phyloP scores from a whole-genome alignment of 768 basidiomycete genomes.

The Leccinellum albellum region DNA sequence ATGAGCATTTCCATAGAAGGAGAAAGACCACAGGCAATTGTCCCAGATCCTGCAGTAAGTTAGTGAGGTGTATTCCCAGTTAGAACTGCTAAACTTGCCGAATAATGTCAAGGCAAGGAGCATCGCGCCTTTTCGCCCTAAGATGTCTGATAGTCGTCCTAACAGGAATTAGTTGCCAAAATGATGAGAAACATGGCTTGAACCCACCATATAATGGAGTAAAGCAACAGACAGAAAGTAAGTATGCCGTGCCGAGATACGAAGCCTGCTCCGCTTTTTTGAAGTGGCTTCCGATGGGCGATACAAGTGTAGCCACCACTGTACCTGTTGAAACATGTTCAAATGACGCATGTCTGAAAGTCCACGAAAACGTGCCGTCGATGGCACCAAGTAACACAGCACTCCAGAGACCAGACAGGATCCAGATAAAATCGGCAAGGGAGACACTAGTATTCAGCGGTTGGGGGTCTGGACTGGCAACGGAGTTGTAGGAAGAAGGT shows the following conservation, averaged over 20 bases:
- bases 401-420: not conserved
- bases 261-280: constrained; percentile 29
- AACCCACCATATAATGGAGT: not conserved
- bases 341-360: no score
- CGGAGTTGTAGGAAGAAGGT: not conserved
- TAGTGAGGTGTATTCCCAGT: not conserved
- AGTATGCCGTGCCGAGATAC: not conserved
- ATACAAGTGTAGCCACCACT: not conserved
- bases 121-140: not conserved
- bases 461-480: not conserved
- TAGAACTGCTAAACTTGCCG: not conserved
- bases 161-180: not conserved
- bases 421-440: not conserved
- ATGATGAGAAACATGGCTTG: not conserved
- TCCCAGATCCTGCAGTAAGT: not conserved
- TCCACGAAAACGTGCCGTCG: not conserved
- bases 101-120: no score
- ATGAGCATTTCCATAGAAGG: not conserved
- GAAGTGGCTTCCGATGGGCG: constrained; percentile 29
- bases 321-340: no score
- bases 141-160: not conserved
- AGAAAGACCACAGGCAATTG: not conserved
- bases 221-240: not conserved
- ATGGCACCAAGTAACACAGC: not conserved
- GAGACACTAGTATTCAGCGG: not conserved